A percentile compares a stretch with the other conserved stretches of the same genome.
These are phyloP conservation scores for Veloporphyrellus conicus DNA, from an alignment of 1,284 basidiomycete species.

Conservation along the genomic window DNA sequence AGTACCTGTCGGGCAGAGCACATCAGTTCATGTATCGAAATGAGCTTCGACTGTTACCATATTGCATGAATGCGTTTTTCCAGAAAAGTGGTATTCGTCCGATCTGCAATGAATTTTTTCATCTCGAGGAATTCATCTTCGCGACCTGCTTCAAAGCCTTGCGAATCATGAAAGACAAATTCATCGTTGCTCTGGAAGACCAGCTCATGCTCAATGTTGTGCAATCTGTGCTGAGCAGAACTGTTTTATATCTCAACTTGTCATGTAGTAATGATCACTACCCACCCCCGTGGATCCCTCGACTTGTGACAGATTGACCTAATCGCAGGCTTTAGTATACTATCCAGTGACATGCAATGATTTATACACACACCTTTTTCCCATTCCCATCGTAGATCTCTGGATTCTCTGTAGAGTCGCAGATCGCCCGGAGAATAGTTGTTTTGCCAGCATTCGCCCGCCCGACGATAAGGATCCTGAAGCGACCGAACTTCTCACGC, in stretches of 20 bases:
- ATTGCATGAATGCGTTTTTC: slow-evolving; percentile 1
- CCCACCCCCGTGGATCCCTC: neutral
- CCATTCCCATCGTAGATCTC: neutral
- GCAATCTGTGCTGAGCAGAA: neutral
- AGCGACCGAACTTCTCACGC: neutral
- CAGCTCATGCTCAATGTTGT: neutral
- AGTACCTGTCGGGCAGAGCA: neutral
- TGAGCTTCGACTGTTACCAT: neutral
- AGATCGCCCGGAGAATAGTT: neutral
- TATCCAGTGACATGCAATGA: neutral
- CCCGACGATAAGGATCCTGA: neutral
- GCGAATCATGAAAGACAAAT: slow-evolving; percentile 3
- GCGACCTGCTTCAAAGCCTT: neutral
- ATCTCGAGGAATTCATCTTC: neutral
- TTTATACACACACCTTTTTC: neutral
- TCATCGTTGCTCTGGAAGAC: neutral
- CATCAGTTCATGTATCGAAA: neutral
- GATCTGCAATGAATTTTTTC: neutral
- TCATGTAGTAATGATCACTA: no score
- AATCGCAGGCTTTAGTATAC: neutral
- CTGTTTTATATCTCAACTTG: neutral
- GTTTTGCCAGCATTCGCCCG: neutral
- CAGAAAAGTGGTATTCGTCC: neutral
- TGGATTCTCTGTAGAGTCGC: neutral
- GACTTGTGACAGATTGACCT: neutral